A percentile compares a stretch with the other conserved stretches of the same genome.
Conservation (phyloP, 352 stramenopile species). For the Peronospora belbahrii region DNA sequence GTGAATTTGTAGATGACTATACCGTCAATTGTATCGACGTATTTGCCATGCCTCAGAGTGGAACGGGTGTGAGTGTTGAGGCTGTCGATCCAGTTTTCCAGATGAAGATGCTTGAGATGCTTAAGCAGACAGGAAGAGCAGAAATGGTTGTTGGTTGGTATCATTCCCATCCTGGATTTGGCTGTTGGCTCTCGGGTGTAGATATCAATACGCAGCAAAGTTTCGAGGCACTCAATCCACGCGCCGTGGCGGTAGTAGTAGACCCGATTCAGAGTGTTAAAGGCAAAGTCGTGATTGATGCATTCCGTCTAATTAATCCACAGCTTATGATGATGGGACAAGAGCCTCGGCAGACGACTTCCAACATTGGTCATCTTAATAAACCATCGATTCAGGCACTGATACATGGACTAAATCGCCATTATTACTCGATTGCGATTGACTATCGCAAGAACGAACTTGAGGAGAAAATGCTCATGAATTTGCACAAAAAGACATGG, state of each 20-base stretch:
- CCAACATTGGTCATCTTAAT: slow-evolving; percentile 98
- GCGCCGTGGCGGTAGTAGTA: slow-evolving; percentile 97
- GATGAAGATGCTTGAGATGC: slow-evolving; percentile 99
- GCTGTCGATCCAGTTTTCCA: slow-evolving; percentile 99
- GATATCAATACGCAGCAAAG: slow-evolving; percentile 99
- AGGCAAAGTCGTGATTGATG: slow-evolving; percentile 99
- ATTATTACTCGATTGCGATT: slow-evolving; percentile 98
- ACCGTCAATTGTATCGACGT: slow-evolving; percentile 99
- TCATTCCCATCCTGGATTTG: slow-evolving; percentile 98
- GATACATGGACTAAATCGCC: slow-evolving; percentile 97
- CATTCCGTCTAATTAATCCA: slow-evolving; percentile 98
- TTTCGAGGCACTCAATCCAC: slow-evolving; percentile 97
- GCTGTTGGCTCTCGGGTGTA: slow-evolving; percentile 98
- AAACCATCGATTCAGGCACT: slow-evolving; percentile 98
- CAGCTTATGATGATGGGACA: slow-evolving; percentile 98
- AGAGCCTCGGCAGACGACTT: slow-evolving; percentile 97
- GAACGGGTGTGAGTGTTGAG: slow-evolving; percentile 93
- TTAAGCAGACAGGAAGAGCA: slow-evolving; percentile 95
- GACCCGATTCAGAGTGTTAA: slow-evolving; percentile 99
- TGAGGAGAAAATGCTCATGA: slow-evolving; percentile 99
- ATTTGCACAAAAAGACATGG: slow-evolving; percentile 98
- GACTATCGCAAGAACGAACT: slow-evolving; percentile 99
- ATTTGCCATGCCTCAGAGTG: slow-evolving; percentile 98
- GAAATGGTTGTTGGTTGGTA: slow-evolving; percentile 98
- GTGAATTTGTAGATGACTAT: slow-evolving; percentile 99